Conservation (phyloP, 2,329 filamentous ascomycete genomes). For the Exserohilum rostratum region DNA sequence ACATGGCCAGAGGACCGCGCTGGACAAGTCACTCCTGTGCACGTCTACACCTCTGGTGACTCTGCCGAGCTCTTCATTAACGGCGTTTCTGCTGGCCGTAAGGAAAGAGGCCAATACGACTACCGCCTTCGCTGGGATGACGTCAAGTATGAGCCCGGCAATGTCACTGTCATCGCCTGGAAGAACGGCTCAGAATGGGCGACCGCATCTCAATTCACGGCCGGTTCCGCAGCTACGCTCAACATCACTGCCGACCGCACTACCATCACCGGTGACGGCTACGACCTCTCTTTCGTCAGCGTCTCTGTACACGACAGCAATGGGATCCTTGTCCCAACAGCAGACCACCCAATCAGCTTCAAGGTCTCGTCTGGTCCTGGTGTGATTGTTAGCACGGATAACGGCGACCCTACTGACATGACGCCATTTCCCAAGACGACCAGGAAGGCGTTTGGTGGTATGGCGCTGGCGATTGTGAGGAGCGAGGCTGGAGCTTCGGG, state of each 20-base stretch:
- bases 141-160: slow-evolving; percentile 56
- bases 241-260: slow-evolving; percentile 51
- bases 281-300: slow-evolving; percentile 57
- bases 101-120: slow-evolving; percentile 42
- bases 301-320: slow-evolving; percentile 54
- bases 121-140: slow-evolving; percentile 63
- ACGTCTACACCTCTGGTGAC: slow-evolving; percentile 60
- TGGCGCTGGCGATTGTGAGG: slow-evolving; percentile 34
- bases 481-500: slow-evolving; percentile 15
- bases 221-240: slow-evolving; percentile 49
- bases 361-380: slow-evolving; percentile 50
- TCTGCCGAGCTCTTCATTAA: slow-evolving; percentile 64
- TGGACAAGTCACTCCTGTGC: slow-evolving; percentile 59
- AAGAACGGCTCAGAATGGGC: slow-evolving; percentile 58
- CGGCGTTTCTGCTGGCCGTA: slow-evolving; percentile 53
- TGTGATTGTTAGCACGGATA: slow-evolving; percentile 47
- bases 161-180: slow-evolving; percentile 57
- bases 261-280: slow-evolving; percentile 49
- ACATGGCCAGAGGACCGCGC: slow-evolving; percentile 56
- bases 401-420: slow-evolving; percentile 34
- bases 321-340: slow-evolving; percentile 54
- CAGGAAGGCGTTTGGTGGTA: slow-evolving; percentile 35
- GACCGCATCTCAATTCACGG: slow-evolving; percentile 50
- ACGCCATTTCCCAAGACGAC: slow-evolving; percentile 27
- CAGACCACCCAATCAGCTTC: slow-evolving; percentile 54